Evolutionary conservation across 805 yeast species (phyloP), one percentile per base, ranked within the genome.

Genomic region (Monosporozyma yasuniensis): DNA sequence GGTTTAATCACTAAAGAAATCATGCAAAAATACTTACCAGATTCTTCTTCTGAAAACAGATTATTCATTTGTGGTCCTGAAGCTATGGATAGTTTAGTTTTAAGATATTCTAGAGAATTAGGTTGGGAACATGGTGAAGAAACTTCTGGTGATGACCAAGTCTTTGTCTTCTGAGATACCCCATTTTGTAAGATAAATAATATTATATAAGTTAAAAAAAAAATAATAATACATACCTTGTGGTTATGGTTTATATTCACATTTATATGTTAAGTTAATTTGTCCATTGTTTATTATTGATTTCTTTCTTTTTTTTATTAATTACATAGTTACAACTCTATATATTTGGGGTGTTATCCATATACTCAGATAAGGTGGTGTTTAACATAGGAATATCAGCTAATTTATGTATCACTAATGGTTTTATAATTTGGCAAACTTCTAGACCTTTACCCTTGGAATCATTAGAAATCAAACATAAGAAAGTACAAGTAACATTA

Each of bases 61-160:
- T 72, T 86, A 35, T 74, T 84, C 51, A 73, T 85, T 38, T 84
- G 90, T 69, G 95, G 95, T 11, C 90, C 90, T 19, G 77, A 79
- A 55, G 82, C 73, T 41, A 78, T 86, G 86, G 82, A 80, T 59
- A 73, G 72, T 53, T 60, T 64, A 35, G 72, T 82, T 53, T 64
- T 78, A 9, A 70, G 72, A 37, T 70, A 73, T 47, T 73, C 87
- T 14, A 70, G 70, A 43, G 80, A 78, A 38, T 67, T 83, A 50
- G 90, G 91, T 1, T 85, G 87, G 66, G 58, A 57, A 18, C 67
- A 69, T 69, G 74, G 28, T 37, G 23, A 22, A n/a, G 30, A 34
- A 19, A 23, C 44, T 14, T 37, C 39, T 37, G 49, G 77, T n/a
- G 71, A 70, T 42, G 79, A 76, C 55, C 80, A 77, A 61, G 80